phyloP scores from a whole-genome alignment of 1,284 basidiomycete genomes.

The Cryptococcus wingfieldii region DNA sequence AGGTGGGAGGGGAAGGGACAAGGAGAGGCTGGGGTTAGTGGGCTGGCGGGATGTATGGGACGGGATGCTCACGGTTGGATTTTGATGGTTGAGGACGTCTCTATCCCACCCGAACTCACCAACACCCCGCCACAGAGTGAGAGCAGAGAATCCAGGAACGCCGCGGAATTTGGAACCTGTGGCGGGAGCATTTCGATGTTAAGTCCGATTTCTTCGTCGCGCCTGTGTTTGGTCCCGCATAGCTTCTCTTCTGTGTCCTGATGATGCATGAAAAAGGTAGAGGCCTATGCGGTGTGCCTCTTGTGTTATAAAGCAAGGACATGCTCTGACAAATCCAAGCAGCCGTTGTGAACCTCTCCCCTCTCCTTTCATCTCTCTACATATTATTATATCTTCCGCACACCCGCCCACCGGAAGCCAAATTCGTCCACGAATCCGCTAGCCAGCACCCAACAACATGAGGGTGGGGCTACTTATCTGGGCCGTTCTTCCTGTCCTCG shows the following conservation, averaged over 20 bases:
- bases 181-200: neutral
- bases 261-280: too few relatives aligned
- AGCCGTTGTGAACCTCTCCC: too few relatives aligned
- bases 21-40: neutral
- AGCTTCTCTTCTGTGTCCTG: too few relatives aligned
- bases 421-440: too few relatives aligned
- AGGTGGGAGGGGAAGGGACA: neutral
- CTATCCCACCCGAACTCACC: neutral
- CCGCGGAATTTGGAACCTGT: neutral
- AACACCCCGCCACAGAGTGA: neutral
- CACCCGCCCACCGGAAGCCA: too few relatives aligned
- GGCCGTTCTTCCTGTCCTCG: slow-evolving; percentile 6
- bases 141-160: neutral
- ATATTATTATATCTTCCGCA: too few relatives aligned
- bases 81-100: neutral
- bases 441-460: neutral
- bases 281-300: too few relatives aligned
- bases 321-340: too few relatives aligned
- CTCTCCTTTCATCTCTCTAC: too few relatives aligned
- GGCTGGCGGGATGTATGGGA: neutral
- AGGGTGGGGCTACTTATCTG: slow-evolving; percentile 8
- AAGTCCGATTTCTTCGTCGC: too few relatives aligned
- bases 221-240: too few relatives aligned
- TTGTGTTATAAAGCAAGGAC: too few relatives aligned
- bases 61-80: neutral